phyloP scores from a whole-genome alignment of 495 filamentous ascomycete genomes.

The Platismatia glauca region DNA sequence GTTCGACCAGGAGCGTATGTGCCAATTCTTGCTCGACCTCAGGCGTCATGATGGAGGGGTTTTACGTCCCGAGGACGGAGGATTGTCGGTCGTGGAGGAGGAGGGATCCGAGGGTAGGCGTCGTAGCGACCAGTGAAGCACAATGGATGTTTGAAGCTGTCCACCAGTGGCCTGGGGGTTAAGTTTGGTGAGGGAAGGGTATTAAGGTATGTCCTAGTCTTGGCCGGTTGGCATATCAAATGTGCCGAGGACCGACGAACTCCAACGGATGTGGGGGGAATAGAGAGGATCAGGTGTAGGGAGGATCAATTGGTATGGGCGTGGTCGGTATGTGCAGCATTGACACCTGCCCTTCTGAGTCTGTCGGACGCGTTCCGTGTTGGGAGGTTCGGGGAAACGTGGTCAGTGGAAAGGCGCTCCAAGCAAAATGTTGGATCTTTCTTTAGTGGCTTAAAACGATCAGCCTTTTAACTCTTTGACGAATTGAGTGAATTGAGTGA shows the following conservation, averaged over 20 bases:
- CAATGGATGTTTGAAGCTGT: neutral
- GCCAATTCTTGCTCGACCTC: conserved; percentile 98
- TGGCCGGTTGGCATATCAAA: neutral
- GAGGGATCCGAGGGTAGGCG: neutral
- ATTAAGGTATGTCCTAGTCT: neutral
- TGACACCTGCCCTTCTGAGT: neutral
- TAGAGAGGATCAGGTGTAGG: neutral
- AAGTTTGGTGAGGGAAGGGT: neutral
- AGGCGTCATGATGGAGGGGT: conserved; percentile 69
- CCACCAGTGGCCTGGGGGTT: neutral
- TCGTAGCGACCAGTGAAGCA: neutral
- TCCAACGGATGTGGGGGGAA: neutral
- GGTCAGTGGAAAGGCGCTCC: neutral
- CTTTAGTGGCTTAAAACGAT: no score
- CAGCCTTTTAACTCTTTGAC: no score
- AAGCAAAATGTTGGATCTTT: no score
- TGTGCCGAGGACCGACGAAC: neutral
- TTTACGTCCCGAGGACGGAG: conserved; percentile 26
- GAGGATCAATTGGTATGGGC: neutral
- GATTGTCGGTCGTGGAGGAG: neutral
- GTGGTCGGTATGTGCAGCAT: neutral
- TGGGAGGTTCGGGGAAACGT: neutral
- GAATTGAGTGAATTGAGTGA: no score
- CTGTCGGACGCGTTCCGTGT: neutral
- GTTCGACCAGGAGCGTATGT: conserved; percentile 94